phyloP scores from a whole-genome alignment of 768 basidiomycete genomes.

The Panellus pusillus region DNA sequence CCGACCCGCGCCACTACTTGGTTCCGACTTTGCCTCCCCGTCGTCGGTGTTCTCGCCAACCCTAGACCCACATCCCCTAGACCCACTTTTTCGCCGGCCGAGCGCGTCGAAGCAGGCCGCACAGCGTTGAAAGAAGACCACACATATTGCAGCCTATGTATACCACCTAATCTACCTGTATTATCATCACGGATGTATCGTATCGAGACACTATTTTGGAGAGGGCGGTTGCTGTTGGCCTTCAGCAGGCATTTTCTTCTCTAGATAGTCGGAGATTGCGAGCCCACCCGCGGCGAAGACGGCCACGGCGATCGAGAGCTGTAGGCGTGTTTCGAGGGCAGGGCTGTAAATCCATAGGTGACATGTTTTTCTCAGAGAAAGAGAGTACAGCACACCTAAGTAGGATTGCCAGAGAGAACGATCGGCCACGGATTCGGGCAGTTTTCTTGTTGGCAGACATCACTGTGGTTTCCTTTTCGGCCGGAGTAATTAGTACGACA shows the following conservation, averaged over 20 bases:
- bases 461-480: no score
- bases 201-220: slow-evolving; percentile 13
- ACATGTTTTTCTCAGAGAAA: not conserved
- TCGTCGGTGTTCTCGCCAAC: slow-evolving; percentile 25
- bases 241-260: slow-evolving; percentile 37
- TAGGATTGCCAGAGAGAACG: slow-evolving; percentile 45
- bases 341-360: slow-evolving; percentile 35
- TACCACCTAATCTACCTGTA: slow-evolving; percentile 1
- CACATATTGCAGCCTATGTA: not conserved
- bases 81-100: slow-evolving; percentile 35
- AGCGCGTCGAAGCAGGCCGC: slow-evolving; percentile 23
- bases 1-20: slow-evolving; percentile 19
- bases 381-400: slow-evolving; percentile 31
- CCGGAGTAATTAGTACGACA: no score
- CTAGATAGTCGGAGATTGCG: slow-evolving; percentile 50
- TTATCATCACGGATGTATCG: slow-evolving; percentile 2
- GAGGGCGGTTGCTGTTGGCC: not conserved
- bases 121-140: not conserved
- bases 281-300: slow-evolving; percentile 48
- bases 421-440: slow-evolving; percentile 16
- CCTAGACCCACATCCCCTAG: slow-evolving; percentile 36
- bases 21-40: slow-evolving; percentile 11
- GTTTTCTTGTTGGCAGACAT: slow-evolving; percentile 3
- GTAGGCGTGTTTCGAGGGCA: slow-evolving; percentile 55
- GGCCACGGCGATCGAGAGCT: slow-evolving; percentile 49